These are phyloP conservation scores for Mortierella sp. DNA, from an alignment of 371 early-diverging fungal genomes.

Conservation along the genomic window DNA sequence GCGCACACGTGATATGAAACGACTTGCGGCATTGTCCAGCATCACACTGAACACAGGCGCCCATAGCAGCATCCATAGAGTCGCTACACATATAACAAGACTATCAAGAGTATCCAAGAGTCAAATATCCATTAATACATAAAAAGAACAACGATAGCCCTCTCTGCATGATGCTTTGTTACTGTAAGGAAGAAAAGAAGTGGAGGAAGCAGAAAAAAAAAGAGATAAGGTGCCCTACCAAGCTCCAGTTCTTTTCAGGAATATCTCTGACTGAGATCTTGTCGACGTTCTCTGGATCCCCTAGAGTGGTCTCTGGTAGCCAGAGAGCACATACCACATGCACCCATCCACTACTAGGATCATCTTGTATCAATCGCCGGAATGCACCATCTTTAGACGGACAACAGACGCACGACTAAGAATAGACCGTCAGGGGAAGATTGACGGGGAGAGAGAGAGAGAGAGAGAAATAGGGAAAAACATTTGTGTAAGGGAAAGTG, in stretches of 20 bases:
- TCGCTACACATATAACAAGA: conserved; percentile 55
- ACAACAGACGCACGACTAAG: conserved; percentile 60
- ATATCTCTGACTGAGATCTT: conserved; percentile 51
- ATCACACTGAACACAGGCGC: conserved; percentile 62
- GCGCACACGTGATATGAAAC: conserved; percentile 66
- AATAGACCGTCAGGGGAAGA: conserved; percentile 16
- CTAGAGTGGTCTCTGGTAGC: conserved; percentile 57
- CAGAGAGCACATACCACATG: conserved; percentile 62
- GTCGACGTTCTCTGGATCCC: conserved; percentile 48
- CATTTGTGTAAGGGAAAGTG: background rate
- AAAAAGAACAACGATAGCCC: too few species aligned
- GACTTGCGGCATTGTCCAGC: conserved; percentile 58
- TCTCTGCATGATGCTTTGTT: too few species aligned
- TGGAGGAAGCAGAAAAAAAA: background rate
- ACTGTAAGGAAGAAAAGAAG: background rate
- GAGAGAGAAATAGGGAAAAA: background rate
- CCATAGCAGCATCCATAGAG: conserved; percentile 50
- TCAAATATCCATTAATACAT: background rate
- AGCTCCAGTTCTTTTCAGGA: conserved; percentile 55
- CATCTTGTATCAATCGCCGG: conserved; percentile 52
- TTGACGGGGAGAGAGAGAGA: background rate
- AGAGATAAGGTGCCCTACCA: conserved; percentile 30
- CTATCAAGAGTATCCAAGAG: conserved; percentile 26
- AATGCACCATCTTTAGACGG: conserved; percentile 62
- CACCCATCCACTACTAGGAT: conserved; percentile 55